A percentile compares a stretch with the other conserved stretches of the same genome.
These are phyloP conservation scores for Sporisorium iseilematis-ciliati DNA, from an alignment of 1,284 basidiomycete genomes.

Conservation along the genomic window DNA sequence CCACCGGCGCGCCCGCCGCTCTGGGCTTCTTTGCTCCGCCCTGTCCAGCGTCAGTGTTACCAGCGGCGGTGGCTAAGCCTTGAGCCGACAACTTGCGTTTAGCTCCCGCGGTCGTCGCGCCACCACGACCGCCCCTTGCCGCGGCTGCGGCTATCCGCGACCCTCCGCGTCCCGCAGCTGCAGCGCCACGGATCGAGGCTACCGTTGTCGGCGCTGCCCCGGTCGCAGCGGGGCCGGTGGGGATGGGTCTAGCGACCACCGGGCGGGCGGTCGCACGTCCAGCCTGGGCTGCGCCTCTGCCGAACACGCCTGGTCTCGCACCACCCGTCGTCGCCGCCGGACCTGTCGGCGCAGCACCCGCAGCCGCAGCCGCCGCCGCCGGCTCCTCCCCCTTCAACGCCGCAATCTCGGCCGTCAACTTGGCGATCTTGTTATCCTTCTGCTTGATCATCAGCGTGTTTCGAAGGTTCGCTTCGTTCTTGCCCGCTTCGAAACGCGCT, in stretches of 20 bases:
- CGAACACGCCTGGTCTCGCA: slow-evolving; percentile 40
- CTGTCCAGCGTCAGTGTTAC: slow-evolving; percentile 13
- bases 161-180: slow-evolving; percentile 34
- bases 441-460: slow-evolving; percentile 67
- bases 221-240: slow-evolving; percentile 27
- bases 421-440: slow-evolving; percentile 66
- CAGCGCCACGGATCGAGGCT: slow-evolving; percentile 48
- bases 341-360: slow-evolving; percentile 11
- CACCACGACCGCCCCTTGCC: slow-evolving; percentile 33
- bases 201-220: slow-evolving; percentile 21
- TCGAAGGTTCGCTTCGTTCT: slow-evolving; percentile 67
- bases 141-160: slow-evolving; percentile 37
- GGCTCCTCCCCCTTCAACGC: slow-evolving; percentile 58
- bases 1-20: slow-evolving; percentile 34
- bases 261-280: slow-evolving; percentile 23
- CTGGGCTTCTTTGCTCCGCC: slow-evolving; percentile 40
- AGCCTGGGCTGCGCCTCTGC: slow-evolving; percentile 41
- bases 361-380: not conserved
- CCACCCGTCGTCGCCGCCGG: slow-evolving; percentile 5
- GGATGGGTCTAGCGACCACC: slow-evolving; percentile 20
- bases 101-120: slow-evolving; percentile 30
- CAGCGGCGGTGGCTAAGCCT: slow-evolving; percentile 22
- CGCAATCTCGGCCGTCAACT: slow-evolving; percentile 63
- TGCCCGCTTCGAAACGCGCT: slow-evolving; percentile 66
- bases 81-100: slow-evolving; percentile 47